A percentile compares a stretch with the other conserved stretches of the same genome.
Evolutionary conservation across 495 filamentous ascomycete species (phyloP).

Genomic region (Daldinia concentrica): DNA sequence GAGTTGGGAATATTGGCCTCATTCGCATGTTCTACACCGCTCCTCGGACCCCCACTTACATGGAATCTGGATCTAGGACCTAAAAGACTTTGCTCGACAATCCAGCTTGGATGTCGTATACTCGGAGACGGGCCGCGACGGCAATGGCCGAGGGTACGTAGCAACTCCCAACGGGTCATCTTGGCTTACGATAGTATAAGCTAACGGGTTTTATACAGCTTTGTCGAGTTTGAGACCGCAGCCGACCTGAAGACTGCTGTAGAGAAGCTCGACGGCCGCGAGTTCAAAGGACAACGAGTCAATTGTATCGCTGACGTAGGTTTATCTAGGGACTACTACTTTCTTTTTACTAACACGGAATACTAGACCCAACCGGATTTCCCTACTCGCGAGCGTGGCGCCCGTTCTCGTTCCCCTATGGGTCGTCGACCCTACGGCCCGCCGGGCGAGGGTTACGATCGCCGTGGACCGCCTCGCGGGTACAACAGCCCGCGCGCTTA

Average conservation of each 20-base stretch:
- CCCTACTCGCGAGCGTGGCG: conserved; percentile 72
- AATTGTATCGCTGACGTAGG: conserved; percentile 87
- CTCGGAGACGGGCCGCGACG: conserved; percentile 93
- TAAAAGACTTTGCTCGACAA: conserved; percentile 99
- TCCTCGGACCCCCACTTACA: conserved; percentile 64
- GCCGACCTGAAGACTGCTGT: conserved; percentile 89
- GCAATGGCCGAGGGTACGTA: conserved; percentile 90
- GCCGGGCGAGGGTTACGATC: conserved; percentile 76
- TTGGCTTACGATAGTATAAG: neutral
- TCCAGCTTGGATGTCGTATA: conserved; percentile 98
- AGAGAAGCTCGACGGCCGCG: conserved; percentile 88
- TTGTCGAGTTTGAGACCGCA: conserved; percentile 96
- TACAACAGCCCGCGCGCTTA: conserved; percentile 79
- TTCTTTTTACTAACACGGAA: conserved; percentile 33
- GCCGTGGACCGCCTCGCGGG: conserved; percentile 79
- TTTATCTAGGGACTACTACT: conserved; percentile 4
- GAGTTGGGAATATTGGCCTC: conserved; percentile 59
- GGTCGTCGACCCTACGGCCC: conserved; percentile 71
- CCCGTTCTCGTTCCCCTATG: conserved; percentile 71
- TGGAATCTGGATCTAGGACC: conserved; percentile 80
- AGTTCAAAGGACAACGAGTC: conserved; percentile 89
- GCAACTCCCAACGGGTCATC: neutral
- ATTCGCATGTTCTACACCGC: conserved; percentile 50
- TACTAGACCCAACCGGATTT: conserved; percentile 67
- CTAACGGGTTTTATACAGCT: conserved; percentile 62